Evolutionary conservation across 1,284 basidiomycete species (phyloP), one percentile per base, ranked within the genome.

Genomic region (Ceratobasidium sp.): DNA sequence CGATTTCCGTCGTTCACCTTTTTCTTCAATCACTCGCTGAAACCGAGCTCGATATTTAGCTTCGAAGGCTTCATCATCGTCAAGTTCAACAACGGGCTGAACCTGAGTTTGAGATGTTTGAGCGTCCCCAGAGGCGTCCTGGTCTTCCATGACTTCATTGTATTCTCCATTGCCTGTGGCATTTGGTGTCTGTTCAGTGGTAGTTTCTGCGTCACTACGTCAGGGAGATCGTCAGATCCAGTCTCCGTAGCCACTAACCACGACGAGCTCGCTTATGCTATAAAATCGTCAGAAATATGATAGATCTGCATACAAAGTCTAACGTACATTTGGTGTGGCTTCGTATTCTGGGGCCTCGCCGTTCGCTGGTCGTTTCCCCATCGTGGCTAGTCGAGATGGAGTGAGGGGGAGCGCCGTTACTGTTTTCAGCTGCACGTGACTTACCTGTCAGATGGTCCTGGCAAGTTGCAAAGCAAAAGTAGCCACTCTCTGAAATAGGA

Each of bases 291-390:
- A 72, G 28, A 60, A 60, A 58, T 33, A 33, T 33, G 33, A 33
- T 33, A 40, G 12, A 12, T 39, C 20, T 40, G 33, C 44, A 61
- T 46, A 42, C 23, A 5, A 46, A 61, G 2, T n/a, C 39, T 44
- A 18, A 18, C 73, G 26, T 44, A 77, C 73, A 63, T 67, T 63
- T 23, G 61, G 73, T 10, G 64, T 67, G 10, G 73, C 67, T 67
- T 77, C 73, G 18, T 13, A 40, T 56, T 77, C 73, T 13, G 73
- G 67, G 20, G 67, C 63, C 3, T 64, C 63, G 28, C 73, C 73
- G 23, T 77, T 77, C 26, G 73, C 73, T 46, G 63, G 61, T 39
- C 73, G 73, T 67, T 77, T 77, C 49, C 63, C 73, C 73, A 77
- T 77, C 63, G 60, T 58, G 39, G 63, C 33, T 33, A 33, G 33